Base-by-base conservation (phyloP, 1,139 yeast genomes). In the Candida sp. region DNA sequence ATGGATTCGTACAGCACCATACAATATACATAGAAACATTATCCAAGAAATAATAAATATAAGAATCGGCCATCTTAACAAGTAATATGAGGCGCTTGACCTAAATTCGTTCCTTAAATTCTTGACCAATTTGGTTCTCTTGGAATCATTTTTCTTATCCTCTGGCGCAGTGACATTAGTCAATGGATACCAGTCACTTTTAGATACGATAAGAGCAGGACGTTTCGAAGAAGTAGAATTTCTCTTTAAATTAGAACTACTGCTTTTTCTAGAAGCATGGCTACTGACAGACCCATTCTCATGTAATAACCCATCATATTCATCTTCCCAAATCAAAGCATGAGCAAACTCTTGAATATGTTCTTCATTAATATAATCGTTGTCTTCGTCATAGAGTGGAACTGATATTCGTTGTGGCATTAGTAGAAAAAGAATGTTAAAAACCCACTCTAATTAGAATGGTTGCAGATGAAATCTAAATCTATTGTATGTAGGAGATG, bases 161-260 rank as follows among this genome's bases (percentile, higher is more conserved):
- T 32, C 34, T 11, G 41, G 22, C 4, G 43, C 35, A 5, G 42
- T 34, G 15, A 44, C 46, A 19, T 49, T 61, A 36, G 73, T 67
- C 3, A 82, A 66, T 0, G 90, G 90, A 19, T 77, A 77, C 91
- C 90, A 84, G 57, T 84, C 90, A 50, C 77, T 79, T 51, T 77
- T 75, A 3, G 89, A 82, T 0, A 78, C 60, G 41, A 84, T 82
- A 52, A 71, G 51, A 43, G 57, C 65, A 1, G 64, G 67, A 43
- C 49, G 53, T 22, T 43, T 27, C 19, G 34, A 32, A 5, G 34
- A 9, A n/a, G 12, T 32, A 2, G 34, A 32, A 12, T 32, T 32
- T 12, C 19, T 32, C 19, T 32, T 42, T 46, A 40, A 41, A 32
- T 29, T 33, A 36, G 32, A 21, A 40, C 29, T 11, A 33, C 30